Evolutionary conservation across 768 basidiomycete species (phyloP).

Genomic region (Gymnopilus junonius): DNA sequence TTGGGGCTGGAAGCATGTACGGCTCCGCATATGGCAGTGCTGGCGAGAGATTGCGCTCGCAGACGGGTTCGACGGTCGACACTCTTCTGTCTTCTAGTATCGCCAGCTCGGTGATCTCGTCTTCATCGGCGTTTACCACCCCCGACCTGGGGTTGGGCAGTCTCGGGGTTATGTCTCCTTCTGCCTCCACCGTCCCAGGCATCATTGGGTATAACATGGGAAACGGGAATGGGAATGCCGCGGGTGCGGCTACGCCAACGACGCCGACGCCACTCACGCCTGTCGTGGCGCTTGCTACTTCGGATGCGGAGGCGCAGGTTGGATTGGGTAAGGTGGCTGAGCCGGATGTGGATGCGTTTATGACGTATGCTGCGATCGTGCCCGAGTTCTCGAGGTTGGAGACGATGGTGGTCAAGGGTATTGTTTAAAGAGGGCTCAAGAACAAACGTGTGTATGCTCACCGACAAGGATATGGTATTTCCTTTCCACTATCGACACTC

Average conservation of each 20-base stretch:
- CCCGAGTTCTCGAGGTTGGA: slow-evolving; percentile 85
- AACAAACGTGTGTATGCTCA: neutral
- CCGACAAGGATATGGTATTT: neutral
- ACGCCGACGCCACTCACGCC: slow-evolving; percentile 68
- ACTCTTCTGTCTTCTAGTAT: slow-evolving; percentile 34
- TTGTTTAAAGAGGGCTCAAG: slow-evolving; percentile 42
- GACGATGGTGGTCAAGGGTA: slow-evolving; percentile 73
- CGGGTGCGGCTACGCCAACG: slow-evolving; percentile 42
- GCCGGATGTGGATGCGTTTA: slow-evolving; percentile 82
- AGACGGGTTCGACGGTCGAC: slow-evolving; percentile 50
- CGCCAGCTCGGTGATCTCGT: slow-evolving; percentile 27
- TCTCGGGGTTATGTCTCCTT: slow-evolving; percentile 30
- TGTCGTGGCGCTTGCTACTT: slow-evolving; percentile 71
- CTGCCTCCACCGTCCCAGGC: neutral
- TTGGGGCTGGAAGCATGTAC: slow-evolving; percentile 28
- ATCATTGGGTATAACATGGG: neutral
- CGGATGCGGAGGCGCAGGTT: slow-evolving; percentile 72
- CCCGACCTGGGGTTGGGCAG: slow-evolving; percentile 54
- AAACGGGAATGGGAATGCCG: slow-evolving; percentile 30
- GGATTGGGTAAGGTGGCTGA: slow-evolving; percentile 85
- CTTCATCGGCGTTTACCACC: slow-evolving; percentile 62
- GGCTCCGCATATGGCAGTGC: slow-evolving; percentile 41
- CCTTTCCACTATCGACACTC: neutral
- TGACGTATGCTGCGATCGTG: slow-evolving; percentile 85
- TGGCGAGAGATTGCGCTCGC: slow-evolving; percentile 52